A percentile compares a stretch with the other conserved stretches of the same genome.
Conservation (phyloP, 495 filamentous ascomycete genomes). For the Cryomyces minteri region DNA sequence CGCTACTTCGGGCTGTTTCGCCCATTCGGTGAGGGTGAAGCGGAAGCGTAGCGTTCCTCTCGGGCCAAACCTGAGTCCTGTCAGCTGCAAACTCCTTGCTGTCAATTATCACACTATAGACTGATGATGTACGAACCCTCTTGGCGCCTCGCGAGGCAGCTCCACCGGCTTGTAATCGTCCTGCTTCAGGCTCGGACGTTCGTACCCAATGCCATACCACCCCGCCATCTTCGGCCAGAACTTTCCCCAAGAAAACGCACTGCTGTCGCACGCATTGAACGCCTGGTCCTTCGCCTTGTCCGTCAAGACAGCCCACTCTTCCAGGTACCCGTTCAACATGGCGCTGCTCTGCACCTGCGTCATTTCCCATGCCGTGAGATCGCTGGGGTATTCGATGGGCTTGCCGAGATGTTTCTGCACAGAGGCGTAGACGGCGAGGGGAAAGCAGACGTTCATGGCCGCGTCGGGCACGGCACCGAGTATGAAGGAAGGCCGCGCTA, state of each 20-base stretch:
- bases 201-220: constrained; percentile 23
- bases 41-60: constrained; percentile 14
- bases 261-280: constrained; percentile 28
- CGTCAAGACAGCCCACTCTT: constrained; percentile 31
- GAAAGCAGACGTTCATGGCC: constrained; percentile 30
- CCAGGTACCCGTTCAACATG: constrained; percentile 27
- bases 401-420: constrained; percentile 21
- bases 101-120: background rate
- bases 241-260: constrained; percentile 23
- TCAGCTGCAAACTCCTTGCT: background rate
- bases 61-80: background rate
- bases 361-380: constrained; percentile 23
- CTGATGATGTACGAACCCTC: constrained; percentile 5
- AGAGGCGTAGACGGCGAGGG: constrained; percentile 28
- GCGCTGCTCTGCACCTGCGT: constrained; percentile 22
- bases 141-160: constrained; percentile 1
- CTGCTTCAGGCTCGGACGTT: constrained; percentile 10
- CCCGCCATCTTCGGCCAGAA: constrained; percentile 27
- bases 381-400: constrained; percentile 24
- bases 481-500: constrained; percentile 28
- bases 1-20: constrained; percentile 25
- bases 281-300: constrained; percentile 20
- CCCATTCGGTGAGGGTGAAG: constrained; percentile 27
- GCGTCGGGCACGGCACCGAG: constrained; percentile 30
- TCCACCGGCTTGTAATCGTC: constrained; percentile 6